phyloP scores from a whole-genome alignment of 352 stramenopile genomes.

The Hyaloperonospora brassicae region DNA sequence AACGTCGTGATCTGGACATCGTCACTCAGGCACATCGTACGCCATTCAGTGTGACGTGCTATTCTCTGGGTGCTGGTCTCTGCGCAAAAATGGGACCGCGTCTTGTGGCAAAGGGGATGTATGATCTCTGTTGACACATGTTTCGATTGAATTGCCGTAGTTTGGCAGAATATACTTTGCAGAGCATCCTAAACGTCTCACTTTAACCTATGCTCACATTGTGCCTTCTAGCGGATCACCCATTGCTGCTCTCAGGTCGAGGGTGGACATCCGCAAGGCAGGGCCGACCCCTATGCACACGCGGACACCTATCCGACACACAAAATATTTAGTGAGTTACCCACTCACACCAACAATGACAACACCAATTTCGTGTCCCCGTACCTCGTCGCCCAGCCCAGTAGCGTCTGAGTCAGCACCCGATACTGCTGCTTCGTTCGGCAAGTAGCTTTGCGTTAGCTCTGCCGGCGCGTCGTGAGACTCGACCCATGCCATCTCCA shows the following conservation, averaged over 20 bases:
- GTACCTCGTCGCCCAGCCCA: conserved; percentile 19
- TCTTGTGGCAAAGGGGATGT: too few species aligned
- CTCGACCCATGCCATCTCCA: conserved; percentile 64
- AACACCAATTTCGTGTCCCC: conserved; percentile 18
- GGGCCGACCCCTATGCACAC: conserved; percentile 16
- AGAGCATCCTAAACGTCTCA: conserved; percentile 27
- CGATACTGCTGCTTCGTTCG: conserved; percentile 12
- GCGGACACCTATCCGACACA: conserved; percentile 20
- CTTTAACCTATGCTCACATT: conserved; percentile 13
- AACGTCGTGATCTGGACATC: too few species aligned
- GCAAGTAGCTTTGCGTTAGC: conserved; percentile 27
- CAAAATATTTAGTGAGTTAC: conserved; percentile 22
- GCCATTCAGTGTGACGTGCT: too few species aligned
- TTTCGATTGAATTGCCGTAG: conserved; percentile 25
- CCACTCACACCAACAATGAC: conserved; percentile 8
- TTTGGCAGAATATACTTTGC: conserved; percentile 20
- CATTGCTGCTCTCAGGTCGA: conserved; percentile 7
- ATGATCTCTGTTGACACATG: too few species aligned
- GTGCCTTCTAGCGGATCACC: conserved; percentile 1
- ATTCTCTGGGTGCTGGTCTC: too few species aligned
- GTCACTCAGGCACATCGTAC: too few species aligned
- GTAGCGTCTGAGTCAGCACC: conserved; percentile 6
- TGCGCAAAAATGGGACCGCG: too few species aligned
- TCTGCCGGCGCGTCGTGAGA: conserved; percentile 43
- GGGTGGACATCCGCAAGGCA: conserved; percentile 10